Evolutionary conservation across 1,139 yeast species (phyloP).

Genomic region (Petasospora fabianii): DNA sequence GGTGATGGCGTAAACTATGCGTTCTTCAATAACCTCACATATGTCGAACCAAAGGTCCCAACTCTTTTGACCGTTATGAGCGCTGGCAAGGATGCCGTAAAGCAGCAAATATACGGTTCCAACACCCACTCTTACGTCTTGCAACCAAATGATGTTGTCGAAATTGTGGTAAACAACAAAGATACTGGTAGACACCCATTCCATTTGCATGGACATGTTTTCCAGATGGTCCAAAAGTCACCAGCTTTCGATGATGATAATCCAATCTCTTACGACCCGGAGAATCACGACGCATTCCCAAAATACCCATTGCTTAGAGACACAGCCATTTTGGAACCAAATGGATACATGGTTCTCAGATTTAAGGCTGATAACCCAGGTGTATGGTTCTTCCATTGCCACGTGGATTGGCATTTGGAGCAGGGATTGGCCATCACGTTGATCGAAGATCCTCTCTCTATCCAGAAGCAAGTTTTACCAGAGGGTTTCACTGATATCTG

Average conservation of each 20-base stretch:
- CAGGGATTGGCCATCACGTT: constrained; percentile 72
- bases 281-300: constrained; percentile 44
- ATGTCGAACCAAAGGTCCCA: constrained; percentile 62
- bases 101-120: constrained; percentile 58
- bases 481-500: constrained; percentile 49
- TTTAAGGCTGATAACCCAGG: constrained; percentile 79
- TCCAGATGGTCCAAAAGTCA: constrained; percentile 65
- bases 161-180: constrained; percentile 64
- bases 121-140: constrained; percentile 63
- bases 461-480: constrained; percentile 43
- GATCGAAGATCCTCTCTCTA: constrained; percentile 57
- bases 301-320: constrained; percentile 63
- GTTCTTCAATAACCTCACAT: constrained; percentile 66
- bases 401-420: constrained; percentile 76
- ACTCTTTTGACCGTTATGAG: constrained; percentile 56
- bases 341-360: constrained; percentile 62
- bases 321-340: constrained; percentile 58
- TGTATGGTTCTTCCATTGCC: constrained; percentile 82
- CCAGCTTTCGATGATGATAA: constrained; percentile 45
- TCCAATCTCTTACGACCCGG: constrained; percentile 52
- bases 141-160: constrained; percentile 58
- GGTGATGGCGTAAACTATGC: constrained; percentile 76
- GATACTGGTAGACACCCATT: constrained; percentile 80
- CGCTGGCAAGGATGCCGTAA: constrained; percentile 42
- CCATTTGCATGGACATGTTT: constrained; percentile 78